These are phyloP conservation scores for Stachybotrys echinatus DNA, from an alignment of 2,329 filamentous ascomycete species.

Conservation along the genomic window DNA sequence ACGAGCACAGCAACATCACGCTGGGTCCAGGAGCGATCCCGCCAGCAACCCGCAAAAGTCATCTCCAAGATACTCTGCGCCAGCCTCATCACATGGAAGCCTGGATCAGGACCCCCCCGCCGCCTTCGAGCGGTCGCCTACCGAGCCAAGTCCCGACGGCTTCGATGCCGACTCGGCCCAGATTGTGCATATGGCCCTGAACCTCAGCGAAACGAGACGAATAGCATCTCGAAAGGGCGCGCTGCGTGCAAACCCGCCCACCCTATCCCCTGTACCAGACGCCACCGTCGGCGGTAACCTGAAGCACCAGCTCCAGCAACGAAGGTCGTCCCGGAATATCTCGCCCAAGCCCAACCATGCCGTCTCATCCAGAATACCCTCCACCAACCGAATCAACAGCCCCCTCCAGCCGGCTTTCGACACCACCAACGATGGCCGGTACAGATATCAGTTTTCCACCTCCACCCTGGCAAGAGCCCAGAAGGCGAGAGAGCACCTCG, in stretches of 20 bases:
- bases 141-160: slow-evolving; percentile 4
- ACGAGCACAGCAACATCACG: neutral
- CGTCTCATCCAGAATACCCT: slow-evolving; percentile 32
- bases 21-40: neutral
- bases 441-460: slow-evolving; percentile 65
- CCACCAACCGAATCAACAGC: slow-evolving; percentile 34
- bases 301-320: slow-evolving; percentile 65
- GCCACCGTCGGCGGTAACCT: slow-evolving; percentile 53
- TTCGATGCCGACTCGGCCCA: slow-evolving; percentile 75
- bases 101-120: slow-evolving; percentile 8
- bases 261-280: slow-evolving; percentile 47
- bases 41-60: neutral
- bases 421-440: slow-evolving; percentile 33
- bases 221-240: slow-evolving; percentile 55
- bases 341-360: slow-evolving; percentile 51
- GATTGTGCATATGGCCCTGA: slow-evolving; percentile 89
- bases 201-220: slow-evolving; percentile 74
- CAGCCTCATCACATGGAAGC: slow-evolving; percentile 8
- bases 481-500: slow-evolving; percentile 79
- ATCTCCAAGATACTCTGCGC: neutral
- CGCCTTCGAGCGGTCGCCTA: slow-evolving; percentile 8
- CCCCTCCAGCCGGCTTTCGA: slow-evolving; percentile 46
- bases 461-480: slow-evolving; percentile 78
- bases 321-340: slow-evolving; percentile 54
- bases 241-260: slow-evolving; percentile 45